Percentiles rank a stretch among this genome's conserved stretches.
Evolutionary conservation across 371 early-diverging fungal species (phyloP).

Genomic region (Apophysomyces variabilis): DNA sequence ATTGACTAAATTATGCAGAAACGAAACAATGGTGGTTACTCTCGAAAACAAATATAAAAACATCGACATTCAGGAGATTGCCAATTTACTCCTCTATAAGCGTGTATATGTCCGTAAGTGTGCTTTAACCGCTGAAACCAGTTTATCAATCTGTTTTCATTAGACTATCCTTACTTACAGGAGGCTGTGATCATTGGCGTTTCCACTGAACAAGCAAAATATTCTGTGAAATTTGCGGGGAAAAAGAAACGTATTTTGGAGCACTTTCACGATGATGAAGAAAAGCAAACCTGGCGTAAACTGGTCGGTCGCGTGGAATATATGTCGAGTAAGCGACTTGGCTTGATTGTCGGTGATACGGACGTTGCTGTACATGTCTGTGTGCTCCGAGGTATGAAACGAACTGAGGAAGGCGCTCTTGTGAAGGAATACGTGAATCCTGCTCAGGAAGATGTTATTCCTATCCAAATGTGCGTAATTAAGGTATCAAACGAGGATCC

Average conservation of each 20-base stretch:
- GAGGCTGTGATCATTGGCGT: constrained; percentile 83
- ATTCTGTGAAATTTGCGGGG: constrained; percentile 56
- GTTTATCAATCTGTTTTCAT: constrained; percentile 17
- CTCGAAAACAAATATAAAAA: constrained; percentile 59
- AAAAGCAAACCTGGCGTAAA: constrained; percentile 55
- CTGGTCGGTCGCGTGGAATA: constrained; percentile 64
- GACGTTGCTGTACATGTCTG: constrained; percentile 74
- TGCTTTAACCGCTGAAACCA: background rate
- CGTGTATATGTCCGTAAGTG: constrained; percentile 60
- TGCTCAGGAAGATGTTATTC: constrained; percentile 63
- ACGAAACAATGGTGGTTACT: constrained; percentile 83
- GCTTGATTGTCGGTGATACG: constrained; percentile 71
- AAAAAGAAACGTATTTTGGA: constrained; percentile 47
- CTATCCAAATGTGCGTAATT: constrained; percentile 74
- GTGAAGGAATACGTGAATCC: constrained; percentile 82
- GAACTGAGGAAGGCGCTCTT: constrained; percentile 79
- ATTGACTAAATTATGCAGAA: constrained; percentile 32
- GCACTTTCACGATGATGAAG: constrained; percentile 56
- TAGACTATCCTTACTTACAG: constrained; percentile 84
- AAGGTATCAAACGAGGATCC: constrained; percentile 70
- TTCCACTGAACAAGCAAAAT: constrained; percentile 69
- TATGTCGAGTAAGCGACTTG: constrained; percentile 61
- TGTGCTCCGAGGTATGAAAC: constrained; percentile 72
- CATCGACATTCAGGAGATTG: constrained; percentile 54
- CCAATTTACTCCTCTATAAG: constrained; percentile 57